These are phyloP conservation scores for Wickerhamiella nectarea DNA, from an alignment of 805 yeast species.

Conservation along the genomic window DNA sequence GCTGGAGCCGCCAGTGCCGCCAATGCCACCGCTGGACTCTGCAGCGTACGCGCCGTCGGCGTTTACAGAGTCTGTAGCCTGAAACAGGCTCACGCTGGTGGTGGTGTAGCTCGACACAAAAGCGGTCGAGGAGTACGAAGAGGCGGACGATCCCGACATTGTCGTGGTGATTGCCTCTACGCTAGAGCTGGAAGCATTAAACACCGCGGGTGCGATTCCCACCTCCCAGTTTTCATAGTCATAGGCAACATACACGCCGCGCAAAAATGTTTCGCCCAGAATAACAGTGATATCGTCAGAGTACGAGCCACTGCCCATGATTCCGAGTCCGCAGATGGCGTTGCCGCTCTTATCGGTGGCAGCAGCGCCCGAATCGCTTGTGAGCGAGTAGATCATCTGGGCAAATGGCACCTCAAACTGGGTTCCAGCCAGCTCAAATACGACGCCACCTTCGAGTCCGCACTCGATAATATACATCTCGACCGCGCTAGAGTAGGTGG, in stretches of 20 bases:
- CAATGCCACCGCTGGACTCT: not conserved
- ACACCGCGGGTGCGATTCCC: slow-evolving; percentile 39
- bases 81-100: not conserved
- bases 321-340: slow-evolving; percentile 18
- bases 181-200: slow-evolving; percentile 17
- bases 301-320: slow-evolving; percentile 24
- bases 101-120: slow-evolving; percentile 8
- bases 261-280: slow-evolving; percentile 53
- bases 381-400: slow-evolving; percentile 16
- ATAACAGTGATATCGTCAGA: slow-evolving; percentile 20
- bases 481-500: slow-evolving; percentile 25
- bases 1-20: not conserved
- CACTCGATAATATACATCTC: slow-evolving; percentile 33
- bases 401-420: slow-evolving; percentile 34
- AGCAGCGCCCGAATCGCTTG: slow-evolving; percentile 6
- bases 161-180: slow-evolving; percentile 21
- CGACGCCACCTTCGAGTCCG: slow-evolving; percentile 22
- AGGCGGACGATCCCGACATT: slow-evolving; percentile 21
- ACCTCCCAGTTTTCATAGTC: slow-evolving; percentile 46
- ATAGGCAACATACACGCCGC: slow-evolving; percentile 52
- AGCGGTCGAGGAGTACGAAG: slow-evolving; percentile 15
- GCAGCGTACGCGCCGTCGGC: not conserved
- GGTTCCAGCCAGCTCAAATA: slow-evolving; percentile 40
- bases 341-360: slow-evolving; percentile 17
- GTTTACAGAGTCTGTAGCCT: not conserved